Evolutionary conservation across 129 eudicot genomes (phyloP), one percentile per base, ranked within the genome.

Genomic region (Lonicera japonica): DNA sequence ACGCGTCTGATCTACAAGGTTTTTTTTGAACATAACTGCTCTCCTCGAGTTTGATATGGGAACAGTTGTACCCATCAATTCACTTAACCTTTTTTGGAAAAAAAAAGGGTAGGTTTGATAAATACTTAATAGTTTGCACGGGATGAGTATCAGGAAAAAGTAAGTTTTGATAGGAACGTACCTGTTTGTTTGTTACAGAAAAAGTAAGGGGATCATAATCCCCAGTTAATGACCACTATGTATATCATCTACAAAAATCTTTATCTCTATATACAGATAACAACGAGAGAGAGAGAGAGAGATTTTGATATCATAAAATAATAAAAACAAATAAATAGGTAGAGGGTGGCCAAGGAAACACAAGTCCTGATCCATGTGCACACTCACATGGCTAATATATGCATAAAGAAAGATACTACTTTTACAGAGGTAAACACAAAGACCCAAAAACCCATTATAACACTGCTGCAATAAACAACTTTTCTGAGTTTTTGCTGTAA

Each of bases 301-400:
- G 56, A 52, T 7, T 52, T 52, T 4, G 5, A 43, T 43, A 43
- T 4, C 50, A 43, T 43, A 43, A 52, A 22, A 23, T 10, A 15
- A 43, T 43, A 10, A 10, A 43, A 43, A 8, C 8, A 43, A 10
- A 43, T 4, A 56, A 56, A 22, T 36, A 58, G 41, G 4, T 20
- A 59, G 47, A 40, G 45, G 25, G 36, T 24, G 13, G 21, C 22
- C 9, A 1, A 18, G 21, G 56, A 47, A 47, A 47, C 53, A 47
- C 17, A 58, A 58, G 63, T 13, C 16, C 51, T 40, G 66, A 61
- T 41, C 66, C 38, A 52, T 40, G 55, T 61, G 66, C 54, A 43
- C 5, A 43, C 16, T 8, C 66, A 61, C 54, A 61, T 61, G 66
- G 40, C 66, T 61, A 13, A 43, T 51, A 21, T 21, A 21, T 7